Evolutionary conservation across 176 grass and related monocot genomes (phyloP).

Genomic region (Alopecurus myosuroides): DNA sequence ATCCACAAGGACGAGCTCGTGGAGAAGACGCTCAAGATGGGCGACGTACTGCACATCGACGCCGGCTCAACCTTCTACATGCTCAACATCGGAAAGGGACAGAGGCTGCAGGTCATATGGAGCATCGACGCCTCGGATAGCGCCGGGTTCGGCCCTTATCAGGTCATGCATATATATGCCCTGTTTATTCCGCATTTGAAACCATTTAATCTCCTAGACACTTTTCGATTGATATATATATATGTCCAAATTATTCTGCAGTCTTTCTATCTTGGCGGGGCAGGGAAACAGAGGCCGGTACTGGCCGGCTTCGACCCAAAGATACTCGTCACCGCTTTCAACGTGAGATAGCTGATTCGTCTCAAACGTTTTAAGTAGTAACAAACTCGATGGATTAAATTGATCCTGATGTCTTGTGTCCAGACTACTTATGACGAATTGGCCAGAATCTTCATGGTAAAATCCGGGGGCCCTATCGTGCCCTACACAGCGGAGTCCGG

Average conservation of each 20-base stretch:
- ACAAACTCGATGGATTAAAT: background rate
- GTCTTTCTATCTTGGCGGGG: constrained; percentile 82
- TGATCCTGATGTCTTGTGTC: background rate
- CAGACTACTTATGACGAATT: constrained; percentile 56
- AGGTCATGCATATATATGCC: constrained; percentile 18
- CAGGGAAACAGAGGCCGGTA: constrained; percentile 31
- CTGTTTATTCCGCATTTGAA: background rate
- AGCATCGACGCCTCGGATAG: constrained; percentile 80
- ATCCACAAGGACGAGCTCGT: constrained; percentile 61
- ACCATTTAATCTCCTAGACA: background rate
- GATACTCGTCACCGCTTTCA: constrained; percentile 64
- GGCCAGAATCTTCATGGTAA: constrained; percentile 6
- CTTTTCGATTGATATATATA: background rate
- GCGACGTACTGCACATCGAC: constrained; percentile 79
- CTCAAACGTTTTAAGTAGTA: background rate
- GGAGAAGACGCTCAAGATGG: constrained; percentile 84
- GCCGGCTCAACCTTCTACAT: constrained; percentile 86
- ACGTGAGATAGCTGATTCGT: constrained; percentile 52
- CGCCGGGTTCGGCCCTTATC: constrained; percentile 57
- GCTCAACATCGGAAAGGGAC: constrained; percentile 73
- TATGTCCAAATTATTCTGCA: constrained; percentile 8
- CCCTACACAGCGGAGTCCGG: constrained; percentile 23
- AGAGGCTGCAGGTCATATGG: constrained; percentile 70
- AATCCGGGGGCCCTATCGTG: constrained; percentile 47
- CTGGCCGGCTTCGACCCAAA: constrained; percentile 49